Percentiles rank a stretch among this genome's conserved stretches.
Evolutionary conservation across 352 stramenopile species (phyloP).

Genomic region (Phytophthora ramorum): DNA sequence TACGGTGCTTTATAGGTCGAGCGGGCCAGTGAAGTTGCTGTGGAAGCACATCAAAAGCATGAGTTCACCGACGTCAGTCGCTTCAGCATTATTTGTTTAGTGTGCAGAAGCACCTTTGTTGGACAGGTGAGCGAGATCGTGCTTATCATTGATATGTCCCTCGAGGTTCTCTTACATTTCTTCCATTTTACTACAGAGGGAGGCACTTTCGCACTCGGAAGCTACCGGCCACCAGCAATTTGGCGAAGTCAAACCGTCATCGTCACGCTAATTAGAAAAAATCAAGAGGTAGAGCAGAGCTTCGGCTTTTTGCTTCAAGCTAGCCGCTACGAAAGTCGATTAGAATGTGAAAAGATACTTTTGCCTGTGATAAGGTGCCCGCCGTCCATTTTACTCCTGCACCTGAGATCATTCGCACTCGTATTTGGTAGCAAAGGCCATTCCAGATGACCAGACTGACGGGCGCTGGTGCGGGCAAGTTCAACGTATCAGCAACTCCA

Average conservation of each 20-base stretch:
- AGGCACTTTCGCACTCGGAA: conserved; percentile 70
- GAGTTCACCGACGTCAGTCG: conserved; percentile 79
- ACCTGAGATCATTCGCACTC: too few relatives aligned
- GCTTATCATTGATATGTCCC: neutral
- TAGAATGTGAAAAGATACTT: conserved; percentile 5
- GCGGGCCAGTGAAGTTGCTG: conserved; percentile 78
- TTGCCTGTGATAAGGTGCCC: neutral
- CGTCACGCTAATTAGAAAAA: conserved; percentile 21
- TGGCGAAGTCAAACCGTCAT: conserved; percentile 59
- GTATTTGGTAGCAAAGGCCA: too few relatives aligned
- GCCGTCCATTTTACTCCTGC: too few relatives aligned
- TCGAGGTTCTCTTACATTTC: conserved; percentile 9
- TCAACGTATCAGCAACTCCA: too few relatives aligned
- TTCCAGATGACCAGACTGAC: too few relatives aligned
- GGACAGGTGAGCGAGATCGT: conserved; percentile 49
- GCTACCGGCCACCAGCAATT: conserved; percentile 77
- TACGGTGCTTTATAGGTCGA: conserved; percentile 49
- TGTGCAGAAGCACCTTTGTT: conserved; percentile 68
- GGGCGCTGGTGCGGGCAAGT: too few relatives aligned
- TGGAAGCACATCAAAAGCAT: conserved; percentile 87
- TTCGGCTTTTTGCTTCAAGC: neutral
- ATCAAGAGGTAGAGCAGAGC: neutral
- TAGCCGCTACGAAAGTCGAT: conserved; percentile 4
- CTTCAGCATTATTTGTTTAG: conserved; percentile 80
- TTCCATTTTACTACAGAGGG: conserved; percentile 31